Conservation (phyloP, 345 rosid genomes). For the Eucalyptus brandiana region DNA sequence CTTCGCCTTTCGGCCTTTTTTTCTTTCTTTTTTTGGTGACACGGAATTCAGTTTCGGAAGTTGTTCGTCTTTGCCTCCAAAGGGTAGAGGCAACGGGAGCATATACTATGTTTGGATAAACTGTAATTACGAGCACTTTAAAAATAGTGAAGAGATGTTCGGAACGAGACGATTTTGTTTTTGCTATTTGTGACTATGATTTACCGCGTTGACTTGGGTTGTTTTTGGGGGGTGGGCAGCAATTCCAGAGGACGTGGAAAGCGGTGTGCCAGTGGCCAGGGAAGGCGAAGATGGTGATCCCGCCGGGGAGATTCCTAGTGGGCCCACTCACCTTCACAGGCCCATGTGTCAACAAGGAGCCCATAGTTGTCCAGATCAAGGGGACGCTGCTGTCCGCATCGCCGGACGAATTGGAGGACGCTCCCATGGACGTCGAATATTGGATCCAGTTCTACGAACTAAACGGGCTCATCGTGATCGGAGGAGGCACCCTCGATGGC, state of each 20-base stretch:
- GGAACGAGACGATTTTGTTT: not conserved
- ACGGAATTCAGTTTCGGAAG: not conserved
- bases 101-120: not conserved
- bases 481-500: slow-evolving; percentile 54
- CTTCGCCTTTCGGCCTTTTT: not conserved
- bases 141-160: not conserved
- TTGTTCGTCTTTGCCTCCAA: not conserved
- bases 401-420: slow-evolving; percentile 1
- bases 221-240: not conserved
- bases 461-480: slow-evolving; percentile 32
- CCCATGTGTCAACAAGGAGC: slow-evolving; percentile 17
- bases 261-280: slow-evolving; percentile 22
- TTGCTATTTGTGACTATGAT: not conserved
- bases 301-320: slow-evolving; percentile 14
- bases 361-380: slow-evolving; percentile 13
- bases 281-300: slow-evolving; percentile 25
- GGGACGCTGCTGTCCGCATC: slow-evolving; percentile 21
- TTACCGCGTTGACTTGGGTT: not conserved
- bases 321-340: slow-evolving; percentile 24
- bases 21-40: not conserved
- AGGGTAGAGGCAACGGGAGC: not conserved
- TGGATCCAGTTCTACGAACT: slow-evolving; percentile 49
- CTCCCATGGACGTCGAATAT: slow-evolving; percentile 1
- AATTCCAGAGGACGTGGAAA: slow-evolving; percentile 17
- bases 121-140: not conserved